These are phyloP conservation scores for Aspergillus quadrilineatus DNA, from an alignment of 2,329 filamentous ascomycete genomes.

Conservation along the genomic window DNA sequence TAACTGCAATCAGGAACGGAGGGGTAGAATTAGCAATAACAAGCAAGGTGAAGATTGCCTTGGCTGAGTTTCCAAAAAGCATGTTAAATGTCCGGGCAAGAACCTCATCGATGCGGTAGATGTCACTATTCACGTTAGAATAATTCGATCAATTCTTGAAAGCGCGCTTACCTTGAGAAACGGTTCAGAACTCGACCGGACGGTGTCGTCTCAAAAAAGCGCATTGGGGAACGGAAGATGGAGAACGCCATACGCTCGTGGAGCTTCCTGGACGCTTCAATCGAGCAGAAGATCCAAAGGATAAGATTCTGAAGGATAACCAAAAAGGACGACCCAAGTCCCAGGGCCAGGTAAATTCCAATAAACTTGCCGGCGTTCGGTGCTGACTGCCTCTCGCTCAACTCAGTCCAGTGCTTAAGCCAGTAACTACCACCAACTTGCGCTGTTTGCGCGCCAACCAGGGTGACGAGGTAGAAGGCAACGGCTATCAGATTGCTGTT, in stretches of 20 bases:
- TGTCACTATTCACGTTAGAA: slow-evolving; percentile 42
- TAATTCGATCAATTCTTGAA: neutral
- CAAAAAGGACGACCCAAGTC: slow-evolving; percentile 77
- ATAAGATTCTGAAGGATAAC: slow-evolving; percentile 92
- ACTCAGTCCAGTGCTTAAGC: slow-evolving; percentile 90
- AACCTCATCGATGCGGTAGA: slow-evolving; percentile 78
- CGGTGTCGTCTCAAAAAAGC: slow-evolving; percentile 96
- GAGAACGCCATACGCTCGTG: slow-evolving; percentile 97
- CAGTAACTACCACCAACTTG: slow-evolving; percentile 84
- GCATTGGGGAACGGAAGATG: slow-evolving; percentile 97
- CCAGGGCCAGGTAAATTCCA: slow-evolving; percentile 92
- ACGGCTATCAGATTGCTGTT: slow-evolving; percentile 89
- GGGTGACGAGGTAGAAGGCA: slow-evolving; percentile 70
- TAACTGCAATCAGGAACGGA: slow-evolving; percentile 72
- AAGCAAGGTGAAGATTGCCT: slow-evolving; percentile 77
- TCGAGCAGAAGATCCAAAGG: slow-evolving; percentile 99
- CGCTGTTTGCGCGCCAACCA: slow-evolving; percentile 76
- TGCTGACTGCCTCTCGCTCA: slow-evolving; percentile 68
- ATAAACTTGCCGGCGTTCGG: slow-evolving; percentile 82
- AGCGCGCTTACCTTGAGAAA: slow-evolving; percentile 70
- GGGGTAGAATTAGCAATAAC: slow-evolving; percentile 83
- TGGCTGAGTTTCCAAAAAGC: slow-evolving; percentile 75
- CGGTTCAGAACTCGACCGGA: slow-evolving; percentile 94
- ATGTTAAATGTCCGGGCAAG: slow-evolving; percentile 97
- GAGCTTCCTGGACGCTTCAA: slow-evolving; percentile 94